A percentile compares a stretch with the other conserved stretches of the same genome.
These are phyloP conservation scores for Flammula alnicola DNA, from an alignment of 1,284 basidiomycete genomes.

Conservation along the genomic window DNA sequence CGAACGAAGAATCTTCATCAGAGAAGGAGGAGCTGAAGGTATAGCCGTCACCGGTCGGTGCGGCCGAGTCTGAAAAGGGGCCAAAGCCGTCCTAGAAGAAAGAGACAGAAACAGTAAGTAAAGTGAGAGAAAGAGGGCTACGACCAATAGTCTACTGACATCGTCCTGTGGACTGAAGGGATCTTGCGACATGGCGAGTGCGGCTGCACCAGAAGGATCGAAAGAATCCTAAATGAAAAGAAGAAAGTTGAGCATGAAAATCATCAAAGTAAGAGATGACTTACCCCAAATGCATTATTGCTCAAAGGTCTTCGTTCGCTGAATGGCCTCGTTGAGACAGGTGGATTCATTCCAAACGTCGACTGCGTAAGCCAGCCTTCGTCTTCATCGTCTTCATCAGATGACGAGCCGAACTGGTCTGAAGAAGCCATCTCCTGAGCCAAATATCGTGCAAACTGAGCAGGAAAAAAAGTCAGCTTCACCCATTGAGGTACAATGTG, in stretches of 20 bases:
- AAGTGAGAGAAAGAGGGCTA: conserved; percentile 7
- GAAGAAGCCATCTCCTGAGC: conserved; percentile 71
- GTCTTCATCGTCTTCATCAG: conserved; percentile 73
- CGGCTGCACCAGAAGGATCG: conserved; percentile 37
- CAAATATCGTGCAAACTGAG: conserved; percentile 75
- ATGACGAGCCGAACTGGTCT: conserved; percentile 59
- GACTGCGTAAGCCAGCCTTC: conserved; percentile 79
- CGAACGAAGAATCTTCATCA: conserved; percentile 66
- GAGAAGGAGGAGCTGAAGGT: conserved; percentile 60
- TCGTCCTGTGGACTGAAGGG: conserved; percentile 60
- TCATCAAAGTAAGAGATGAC: conserved; percentile 27
- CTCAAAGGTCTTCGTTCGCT: conserved; percentile 56
- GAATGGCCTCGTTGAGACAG: conserved; percentile 54
- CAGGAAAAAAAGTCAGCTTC: conserved; percentile 10
- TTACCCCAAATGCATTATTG: conserved; percentile 62
- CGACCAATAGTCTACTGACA: too few species aligned
- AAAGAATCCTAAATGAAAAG: conserved; percentile 55
- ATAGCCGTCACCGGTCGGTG: conserved; percentile 56
- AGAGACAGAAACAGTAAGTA: conserved; percentile 2
- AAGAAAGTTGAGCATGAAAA: conserved; percentile 4
- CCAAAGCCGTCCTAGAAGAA: conserved; percentile 66
- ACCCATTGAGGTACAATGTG: neutral
- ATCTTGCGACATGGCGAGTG: conserved; percentile 46
- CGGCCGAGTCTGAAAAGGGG: conserved; percentile 71
- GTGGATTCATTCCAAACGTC: conserved; percentile 63